A percentile compares a stretch with the other conserved stretches of the same genome.
These are phyloP conservation scores for Coemansia sp. DNA, from an alignment of 192 early-diverging fungal species.

Conservation along the genomic window DNA sequence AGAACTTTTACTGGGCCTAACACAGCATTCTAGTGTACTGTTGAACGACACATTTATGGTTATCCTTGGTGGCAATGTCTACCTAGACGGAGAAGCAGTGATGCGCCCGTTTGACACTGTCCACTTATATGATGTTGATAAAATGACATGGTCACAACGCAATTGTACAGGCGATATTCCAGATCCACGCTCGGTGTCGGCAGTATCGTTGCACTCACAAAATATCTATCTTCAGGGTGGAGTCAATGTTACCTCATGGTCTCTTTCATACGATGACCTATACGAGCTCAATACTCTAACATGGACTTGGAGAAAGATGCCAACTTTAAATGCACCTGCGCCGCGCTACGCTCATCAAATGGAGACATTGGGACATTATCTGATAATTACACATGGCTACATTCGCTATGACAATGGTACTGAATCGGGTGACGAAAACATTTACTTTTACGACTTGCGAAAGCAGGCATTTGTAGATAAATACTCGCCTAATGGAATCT, in stretches of 20 bases:
- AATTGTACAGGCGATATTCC: constrained; percentile 38
- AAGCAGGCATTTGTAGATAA: constrained; percentile 25
- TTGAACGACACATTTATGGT: constrained; percentile 45
- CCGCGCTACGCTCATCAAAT: constrained; percentile 51
- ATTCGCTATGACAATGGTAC: constrained; percentile 6
- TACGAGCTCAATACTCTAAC: constrained; percentile 35
- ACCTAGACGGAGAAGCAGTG: constrained; percentile 8
- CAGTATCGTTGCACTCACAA: constrained; percentile 16
- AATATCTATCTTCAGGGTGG: constrained; percentile 41
- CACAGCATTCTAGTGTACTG: constrained; percentile 36
- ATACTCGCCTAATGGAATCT: constrained; percentile 34
- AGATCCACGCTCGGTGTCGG: constrained; percentile 20
- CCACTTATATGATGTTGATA: constrained; percentile 39
- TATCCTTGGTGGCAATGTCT: constrained; percentile 37
- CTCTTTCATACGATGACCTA: constrained; percentile 24
- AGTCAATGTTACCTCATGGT: constrained; percentile 36
- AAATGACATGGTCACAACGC: constrained; percentile 23
- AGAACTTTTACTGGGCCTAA: constrained; percentile 8
- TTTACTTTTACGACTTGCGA: constrained; percentile 45
- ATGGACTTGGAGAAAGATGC: constrained; percentile 38
- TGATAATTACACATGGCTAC: constrained; percentile 39
- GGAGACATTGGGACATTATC: constrained; percentile 40
- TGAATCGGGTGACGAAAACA: constrained; percentile 21
- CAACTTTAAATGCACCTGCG: constrained; percentile 23
- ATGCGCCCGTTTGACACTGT: constrained; percentile 23